Evolutionary conservation across 2,329 filamentous ascomycete genomes (phyloP).

Genomic region (Lachnum nothofagi): DNA sequence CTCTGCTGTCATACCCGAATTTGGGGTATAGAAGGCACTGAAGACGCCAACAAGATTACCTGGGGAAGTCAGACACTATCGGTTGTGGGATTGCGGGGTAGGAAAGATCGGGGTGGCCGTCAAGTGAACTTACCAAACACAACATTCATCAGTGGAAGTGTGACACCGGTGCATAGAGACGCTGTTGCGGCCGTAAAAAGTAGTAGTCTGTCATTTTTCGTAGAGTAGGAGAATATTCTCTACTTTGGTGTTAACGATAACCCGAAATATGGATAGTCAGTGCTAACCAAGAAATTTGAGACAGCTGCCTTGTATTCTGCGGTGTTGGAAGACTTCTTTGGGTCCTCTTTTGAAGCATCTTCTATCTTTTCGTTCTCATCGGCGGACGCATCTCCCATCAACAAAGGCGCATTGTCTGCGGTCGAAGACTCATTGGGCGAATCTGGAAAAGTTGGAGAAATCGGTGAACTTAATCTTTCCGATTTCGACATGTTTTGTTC

Average conservation of each 20-base stretch:
- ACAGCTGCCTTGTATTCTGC: neutral
- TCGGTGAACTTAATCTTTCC: too few species aligned
- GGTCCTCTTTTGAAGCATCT: too few species aligned
- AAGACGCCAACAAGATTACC: slow-evolving; percentile 35
- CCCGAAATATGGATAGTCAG: too few species aligned
- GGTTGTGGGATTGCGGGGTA: too few species aligned
- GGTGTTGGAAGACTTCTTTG: neutral
- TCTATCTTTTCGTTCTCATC: too few species aligned
- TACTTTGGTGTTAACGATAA: too few species aligned
- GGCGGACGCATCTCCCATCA: too few species aligned
- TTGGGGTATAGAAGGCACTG: slow-evolving; percentile 48
- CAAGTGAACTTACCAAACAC: slow-evolving; percentile 42
- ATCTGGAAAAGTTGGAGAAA: too few species aligned
- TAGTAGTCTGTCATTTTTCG: slow-evolving; percentile 12
- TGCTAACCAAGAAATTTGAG: neutral
- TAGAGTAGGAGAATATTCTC: slow-evolving; percentile 24
- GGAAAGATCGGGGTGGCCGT: neutral
- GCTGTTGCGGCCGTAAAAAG: slow-evolving; percentile 38
- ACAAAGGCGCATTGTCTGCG: too few species aligned
- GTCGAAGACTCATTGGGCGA: too few species aligned
- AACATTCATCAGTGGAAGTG: slow-evolving; percentile 54
- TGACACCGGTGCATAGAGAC: slow-evolving; percentile 49
- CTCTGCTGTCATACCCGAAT: slow-evolving; percentile 37
- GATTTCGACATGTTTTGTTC: too few species aligned
- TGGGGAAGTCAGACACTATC: neutral